Evolutionary conservation across 139 green algal genomes (phyloP), one percentile per base, ranked within the genome.

Genomic region (Marvania coccoides): DNA sequence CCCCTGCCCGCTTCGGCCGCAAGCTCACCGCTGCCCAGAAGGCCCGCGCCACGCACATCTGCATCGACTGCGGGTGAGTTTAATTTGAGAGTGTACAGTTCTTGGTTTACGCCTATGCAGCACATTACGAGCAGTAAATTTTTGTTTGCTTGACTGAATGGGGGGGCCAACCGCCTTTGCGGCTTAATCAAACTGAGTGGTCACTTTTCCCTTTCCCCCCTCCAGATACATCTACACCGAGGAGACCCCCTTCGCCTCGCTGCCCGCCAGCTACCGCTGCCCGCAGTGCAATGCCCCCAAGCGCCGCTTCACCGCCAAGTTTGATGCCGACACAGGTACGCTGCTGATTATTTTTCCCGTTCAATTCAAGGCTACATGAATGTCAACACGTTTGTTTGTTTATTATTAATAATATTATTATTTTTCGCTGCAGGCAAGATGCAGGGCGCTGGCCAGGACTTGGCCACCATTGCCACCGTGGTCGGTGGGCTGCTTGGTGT

Each of bases 21-120:
- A 93, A 91, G 79, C 85, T 98, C 6, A 96, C 85, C 15, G 67
- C 85, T 1, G 69, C 73, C 36, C 90, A 96, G 76, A 81, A 84
- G 70, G 88, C 87, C 45, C 77, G 85, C 4, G 94, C 94, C 34
- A 93, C 89, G 8, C 94, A 99, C 85, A 95, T 98, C 59, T 98
- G 93, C 77, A 78, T 93, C 9, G 93, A 96, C 82, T 96, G 94
- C 62, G 91, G 47, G 12, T 56, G 19, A 23, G 46, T 13, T 6
- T 13, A 55, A 19, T 57, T 58, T 56, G 30, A 57, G n/a, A n/a
- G n/a, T n/a, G n/a, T n/a, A n/a, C n/a, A n/a, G n/a, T n/a, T n/a
- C n/a, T n/a, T 10, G 23, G 15, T 12, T n/a, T 8, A 26, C 23
- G 23, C 30, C 15, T 63, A 29, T 63, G 12, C 29, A 63, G 9